Evolutionary conservation across 257 asterid species (phyloP), one percentile per base, ranked within the genome.

Genomic region (Solanum piurae): DNA sequence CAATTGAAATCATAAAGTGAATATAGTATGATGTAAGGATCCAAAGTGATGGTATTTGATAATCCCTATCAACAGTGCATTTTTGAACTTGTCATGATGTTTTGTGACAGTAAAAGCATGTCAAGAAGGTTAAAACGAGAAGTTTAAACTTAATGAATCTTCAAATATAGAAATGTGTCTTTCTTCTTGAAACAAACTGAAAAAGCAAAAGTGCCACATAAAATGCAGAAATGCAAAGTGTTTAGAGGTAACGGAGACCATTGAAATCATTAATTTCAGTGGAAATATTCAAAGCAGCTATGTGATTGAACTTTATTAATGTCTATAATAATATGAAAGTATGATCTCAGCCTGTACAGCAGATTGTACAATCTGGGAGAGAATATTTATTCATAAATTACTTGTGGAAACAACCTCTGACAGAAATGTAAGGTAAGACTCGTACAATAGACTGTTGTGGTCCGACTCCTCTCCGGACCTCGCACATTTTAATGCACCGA

Each of bases 1-100:
- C 13, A 79, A 27, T 3, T 79, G 38, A 79, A 42, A 1, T 79
- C 64, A 42, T 42, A 79, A 25, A 42, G 37, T 1, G 37, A 42
- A 79, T 14, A 38, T 23, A 38, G 58, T 74, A 74, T 5, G 3
- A 68, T 31, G 40, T 71, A 31, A 31, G 77, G n/a, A 0, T 0
- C n/a, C 12, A 69, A 62, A 31, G 7, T 71, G 42, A 31, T 20
- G 12, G 12, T 31, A 31, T 16, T 71, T 16, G n/a, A 31, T 0
- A 0, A 1, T 7, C 5, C 52, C 18, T 12, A 44, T 44, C 6
- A 12, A 0, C 6, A 12, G 6, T 44, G 0, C 0, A 44, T 44
- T 44, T 12, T 44, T 44, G 1, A 69, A 31, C 11, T 0, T 29
- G 23, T 13, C 6, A 71, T 27, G 11, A 68, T 7, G 6, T 27